A percentile compares a stretch with the other conserved stretches of the same genome.
These are phyloP conservation scores for Dalechampia spathulata DNA, from an alignment of 441 rosid species.

Conservation along the genomic window DNA sequence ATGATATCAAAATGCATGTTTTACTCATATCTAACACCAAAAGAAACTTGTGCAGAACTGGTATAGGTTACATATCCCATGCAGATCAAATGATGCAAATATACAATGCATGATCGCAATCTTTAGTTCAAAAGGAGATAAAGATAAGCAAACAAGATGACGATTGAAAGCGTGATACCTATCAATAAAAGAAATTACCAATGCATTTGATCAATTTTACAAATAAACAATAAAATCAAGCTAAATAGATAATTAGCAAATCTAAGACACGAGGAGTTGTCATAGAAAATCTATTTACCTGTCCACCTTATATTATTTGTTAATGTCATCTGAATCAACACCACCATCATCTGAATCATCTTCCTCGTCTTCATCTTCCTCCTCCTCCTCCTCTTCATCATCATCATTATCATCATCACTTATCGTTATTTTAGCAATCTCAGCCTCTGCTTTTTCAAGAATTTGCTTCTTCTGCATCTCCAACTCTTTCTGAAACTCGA, in stretches of 20 bases:
- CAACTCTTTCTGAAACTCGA: constrained; percentile 69
- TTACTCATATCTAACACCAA: neutral
- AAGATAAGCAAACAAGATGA: too few species aligned
- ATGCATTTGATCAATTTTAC: too few species aligned
- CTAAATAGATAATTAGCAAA: neutral
- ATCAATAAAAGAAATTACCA: neutral
- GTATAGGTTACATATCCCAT: neutral
- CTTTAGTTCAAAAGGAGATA: too few species aligned
- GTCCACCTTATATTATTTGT: constrained; percentile 15
- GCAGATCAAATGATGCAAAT: neutral
- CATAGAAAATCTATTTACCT: constrained; percentile 6
- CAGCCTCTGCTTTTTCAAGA: constrained; percentile 63
- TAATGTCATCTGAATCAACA: too few species aligned
- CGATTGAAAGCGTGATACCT: neutral
- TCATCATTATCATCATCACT: constrained; percentile 39
- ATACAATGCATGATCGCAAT: neutral
- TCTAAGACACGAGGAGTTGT: neutral
- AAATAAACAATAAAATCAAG: neutral
- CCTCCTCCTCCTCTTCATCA: constrained; percentile 48
- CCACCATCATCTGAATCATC: constrained; percentile 24
- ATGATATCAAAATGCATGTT: neutral
- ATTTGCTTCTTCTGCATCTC: constrained; percentile 84
- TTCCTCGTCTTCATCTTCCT: constrained; percentile 11
- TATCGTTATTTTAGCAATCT: constrained; percentile 62
- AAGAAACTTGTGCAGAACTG: neutral